These are phyloP conservation scores for Neolentinus lepideus DNA, from an alignment of 1,284 basidiomycete genomes.

Conservation along the genomic window DNA sequence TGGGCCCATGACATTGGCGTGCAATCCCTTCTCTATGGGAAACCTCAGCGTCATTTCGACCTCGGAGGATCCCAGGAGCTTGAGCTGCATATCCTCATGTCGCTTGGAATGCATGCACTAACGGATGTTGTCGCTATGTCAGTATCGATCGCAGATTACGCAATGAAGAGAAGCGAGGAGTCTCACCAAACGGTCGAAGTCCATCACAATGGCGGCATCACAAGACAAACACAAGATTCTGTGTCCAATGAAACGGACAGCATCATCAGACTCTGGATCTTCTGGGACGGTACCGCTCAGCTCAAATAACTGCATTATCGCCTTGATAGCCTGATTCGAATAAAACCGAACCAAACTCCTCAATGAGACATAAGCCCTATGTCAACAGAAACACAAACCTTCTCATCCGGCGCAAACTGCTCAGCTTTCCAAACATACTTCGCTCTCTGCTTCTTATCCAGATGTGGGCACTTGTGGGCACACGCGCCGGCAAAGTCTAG, in stretches of 20 bases:
- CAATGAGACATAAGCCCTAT: background rate
- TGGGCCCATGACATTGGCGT: slow-evolving; percentile 21
- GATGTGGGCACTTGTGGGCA: slow-evolving; percentile 40
- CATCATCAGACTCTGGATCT: slow-evolving; percentile 16
- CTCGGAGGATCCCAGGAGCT: slow-evolving; percentile 22
- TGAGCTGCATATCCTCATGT: slow-evolving; percentile 46
- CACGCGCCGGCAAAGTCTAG: slow-evolving; percentile 52
- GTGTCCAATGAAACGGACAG: slow-evolving; percentile 19
- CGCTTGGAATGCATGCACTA: slow-evolving; percentile 58
- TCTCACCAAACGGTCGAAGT: slow-evolving; percentile 41
- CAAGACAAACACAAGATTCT: slow-evolving; percentile 46
- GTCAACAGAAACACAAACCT: slow-evolving; percentile 28
- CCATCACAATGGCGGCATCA: slow-evolving; percentile 40
- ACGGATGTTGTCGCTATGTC: background rate
- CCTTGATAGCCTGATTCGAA: slow-evolving; percentile 32
- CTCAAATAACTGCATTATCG: slow-evolving; percentile 29
- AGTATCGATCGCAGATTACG: background rate
- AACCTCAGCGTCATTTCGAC: slow-evolving; percentile 11
- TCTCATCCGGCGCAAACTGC: slow-evolving; percentile 48
- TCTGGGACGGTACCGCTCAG: slow-evolving; percentile 25
- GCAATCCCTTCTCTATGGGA: slow-evolving; percentile 24
- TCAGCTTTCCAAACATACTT: slow-evolving; percentile 37
- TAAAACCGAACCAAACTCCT: slow-evolving; percentile 1
- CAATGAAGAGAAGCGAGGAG: slow-evolving; percentile 3
- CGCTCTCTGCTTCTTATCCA: slow-evolving; percentile 19